phyloP scores from a whole-genome alignment of 2,329 filamentous ascomycete species.

The Didymella segeticola region DNA sequence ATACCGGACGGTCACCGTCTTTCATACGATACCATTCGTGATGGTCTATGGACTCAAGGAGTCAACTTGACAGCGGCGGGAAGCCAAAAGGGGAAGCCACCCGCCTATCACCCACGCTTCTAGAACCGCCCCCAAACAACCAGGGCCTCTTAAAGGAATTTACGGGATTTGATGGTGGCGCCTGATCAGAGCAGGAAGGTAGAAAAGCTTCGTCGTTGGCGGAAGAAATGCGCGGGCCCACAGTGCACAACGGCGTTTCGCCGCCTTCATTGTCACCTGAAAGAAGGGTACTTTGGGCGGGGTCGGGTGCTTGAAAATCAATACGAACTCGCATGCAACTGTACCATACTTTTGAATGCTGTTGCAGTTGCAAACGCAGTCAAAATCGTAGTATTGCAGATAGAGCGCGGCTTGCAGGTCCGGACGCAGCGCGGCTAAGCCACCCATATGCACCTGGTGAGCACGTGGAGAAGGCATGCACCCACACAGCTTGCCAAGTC shows the following conservation, averaged over 20 bases:
- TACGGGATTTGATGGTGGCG: neutral
- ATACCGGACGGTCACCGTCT: neutral
- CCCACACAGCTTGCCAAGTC: conserved; percentile 34
- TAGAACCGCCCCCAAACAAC: conserved; percentile 7
- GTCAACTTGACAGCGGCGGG: neutral
- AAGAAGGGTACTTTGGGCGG: conserved; percentile 5
- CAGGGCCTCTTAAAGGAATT: neutral
- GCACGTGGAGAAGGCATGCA: conserved; percentile 43
- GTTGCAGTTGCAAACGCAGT: neutral
- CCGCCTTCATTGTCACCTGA: neutral
- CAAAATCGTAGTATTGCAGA: neutral
- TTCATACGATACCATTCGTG: neutral
- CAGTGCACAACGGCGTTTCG: neutral
- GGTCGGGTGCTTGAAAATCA: too few species aligned
- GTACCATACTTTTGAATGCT: neutral
- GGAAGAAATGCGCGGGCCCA: conserved; percentile 2
- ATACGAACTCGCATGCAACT: neutral
- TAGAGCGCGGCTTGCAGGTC: neutral
- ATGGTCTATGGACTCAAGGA: neutral
- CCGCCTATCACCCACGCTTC: conserved; percentile 10
- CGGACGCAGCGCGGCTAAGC: conserved; percentile 11
- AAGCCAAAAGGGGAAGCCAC: conserved; percentile 10
- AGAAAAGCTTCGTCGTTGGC: conserved; percentile 11
- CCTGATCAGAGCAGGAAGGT: conserved; percentile 1
- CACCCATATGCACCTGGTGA: conserved; percentile 32